phyloP scores from a whole-genome alignment of 495 filamentous ascomycete genomes.

The Penicillium pulvis region DNA sequence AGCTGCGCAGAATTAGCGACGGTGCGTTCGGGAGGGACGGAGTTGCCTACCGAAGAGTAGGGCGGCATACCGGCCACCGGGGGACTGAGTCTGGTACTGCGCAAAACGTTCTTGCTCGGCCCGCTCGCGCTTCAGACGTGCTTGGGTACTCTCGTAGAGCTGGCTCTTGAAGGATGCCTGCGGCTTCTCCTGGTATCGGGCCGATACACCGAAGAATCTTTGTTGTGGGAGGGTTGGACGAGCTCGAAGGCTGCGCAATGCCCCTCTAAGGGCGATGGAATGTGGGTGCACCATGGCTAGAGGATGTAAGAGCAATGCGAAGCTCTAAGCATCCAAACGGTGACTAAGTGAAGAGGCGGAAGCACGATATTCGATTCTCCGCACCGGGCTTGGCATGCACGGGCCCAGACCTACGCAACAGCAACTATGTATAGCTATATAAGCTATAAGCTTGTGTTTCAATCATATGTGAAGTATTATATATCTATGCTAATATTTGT shows the following conservation, averaged over 20 bases:
- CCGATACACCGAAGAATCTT: slow-evolving; percentile 27
- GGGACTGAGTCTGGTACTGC: slow-evolving; percentile 52
- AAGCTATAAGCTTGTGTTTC: too few species aligned
- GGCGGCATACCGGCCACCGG: slow-evolving; percentile 58
- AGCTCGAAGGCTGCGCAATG: slow-evolving; percentile 25
- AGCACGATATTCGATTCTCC: slow-evolving; percentile 7
- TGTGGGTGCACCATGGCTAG: slow-evolving; percentile 23
- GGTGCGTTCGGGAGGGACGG: not conserved
- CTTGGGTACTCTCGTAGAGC: slow-evolving; percentile 79
- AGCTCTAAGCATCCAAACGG: not conserved
- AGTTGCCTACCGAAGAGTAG: slow-evolving; percentile 61
- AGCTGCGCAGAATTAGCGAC: slow-evolving; percentile 32
- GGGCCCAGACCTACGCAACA: not conserved
- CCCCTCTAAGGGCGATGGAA: slow-evolving; percentile 21
- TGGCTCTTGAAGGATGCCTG: slow-evolving; percentile 74
- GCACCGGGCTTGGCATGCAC: slow-evolving; percentile 7
- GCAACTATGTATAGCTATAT: not conserved
- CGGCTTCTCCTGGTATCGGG: slow-evolving; percentile 25
- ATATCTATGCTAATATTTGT: too few species aligned
- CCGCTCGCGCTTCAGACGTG: slow-evolving; percentile 73
- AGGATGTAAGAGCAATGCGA: slow-evolving; percentile 10
- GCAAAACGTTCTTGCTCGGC: slow-evolving; percentile 68
- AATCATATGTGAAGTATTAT: too few species aligned
- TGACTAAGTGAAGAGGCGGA: slow-evolving; percentile 1
- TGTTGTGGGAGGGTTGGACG: slow-evolving; percentile 20